Conservation (phyloP, 768 basidiomycete species). For the Neoboletus magnificus region DNA sequence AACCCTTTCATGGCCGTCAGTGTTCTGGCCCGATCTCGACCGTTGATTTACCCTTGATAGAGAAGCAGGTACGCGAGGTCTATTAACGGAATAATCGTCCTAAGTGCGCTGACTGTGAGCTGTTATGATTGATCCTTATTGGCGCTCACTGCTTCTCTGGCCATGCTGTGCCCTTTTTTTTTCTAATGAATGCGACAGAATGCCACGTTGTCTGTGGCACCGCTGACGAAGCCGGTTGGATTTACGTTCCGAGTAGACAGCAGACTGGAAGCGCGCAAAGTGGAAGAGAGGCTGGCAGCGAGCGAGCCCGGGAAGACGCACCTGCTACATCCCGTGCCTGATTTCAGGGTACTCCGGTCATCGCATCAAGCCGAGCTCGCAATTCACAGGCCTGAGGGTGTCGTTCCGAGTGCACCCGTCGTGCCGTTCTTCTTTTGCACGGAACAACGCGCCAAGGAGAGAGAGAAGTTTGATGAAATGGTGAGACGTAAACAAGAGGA, state of each 20-base stretch:
- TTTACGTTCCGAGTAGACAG: conserved; percentile 54
- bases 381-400: conserved; percentile 45
- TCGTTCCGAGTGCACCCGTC: conserved; percentile 36
- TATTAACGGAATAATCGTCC: conserved; percentile 20
- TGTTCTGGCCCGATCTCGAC: conserved; percentile 18
- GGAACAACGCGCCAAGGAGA: conserved; percentile 55
- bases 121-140: conserved; percentile 4
- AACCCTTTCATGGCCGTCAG: neutral
- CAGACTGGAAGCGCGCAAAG: conserved; percentile 46
- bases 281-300: conserved; percentile 29
- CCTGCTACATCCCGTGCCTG: conserved; percentile 40
- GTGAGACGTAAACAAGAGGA: conserved; percentile 56
- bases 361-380: conserved; percentile 36
- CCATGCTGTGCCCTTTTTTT: conserved; percentile 19
- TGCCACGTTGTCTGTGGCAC: conserved; percentile 27
- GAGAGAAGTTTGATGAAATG: conserved; percentile 60
- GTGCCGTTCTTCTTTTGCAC: conserved; percentile 47
- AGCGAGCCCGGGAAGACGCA: conserved; percentile 24
- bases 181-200: conserved; percentile 14
- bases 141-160: neutral
- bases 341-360: conserved; percentile 54
- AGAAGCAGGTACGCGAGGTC: conserved; percentile 30
- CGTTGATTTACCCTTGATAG: conserved; percentile 23
- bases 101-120: conserved; percentile 26
- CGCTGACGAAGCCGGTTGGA: conserved; percentile 45